These are phyloP conservation scores for Septoria linicola DNA, from an alignment of 2,329 filamentous ascomycete genomes.

Conservation along the genomic window DNA sequence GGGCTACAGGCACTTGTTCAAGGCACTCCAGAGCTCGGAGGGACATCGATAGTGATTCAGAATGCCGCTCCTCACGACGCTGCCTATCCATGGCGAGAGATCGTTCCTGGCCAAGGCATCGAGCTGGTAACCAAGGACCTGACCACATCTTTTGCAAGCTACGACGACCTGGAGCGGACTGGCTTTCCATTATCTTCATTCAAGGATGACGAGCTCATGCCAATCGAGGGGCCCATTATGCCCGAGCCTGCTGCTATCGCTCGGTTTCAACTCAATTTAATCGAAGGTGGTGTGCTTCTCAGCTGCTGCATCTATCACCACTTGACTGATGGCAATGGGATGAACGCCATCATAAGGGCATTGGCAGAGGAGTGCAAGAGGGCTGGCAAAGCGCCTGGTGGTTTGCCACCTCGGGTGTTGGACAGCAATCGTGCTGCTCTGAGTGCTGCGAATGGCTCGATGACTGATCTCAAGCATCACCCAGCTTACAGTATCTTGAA, in stretches of 20 bases:
- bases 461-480: slow-evolving; percentile 22
- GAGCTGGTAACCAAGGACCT: slow-evolving; percentile 24
- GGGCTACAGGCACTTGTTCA: slow-evolving; percentile 24
- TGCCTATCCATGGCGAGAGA: slow-evolving; percentile 21
- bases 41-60: slow-evolving; percentile 13
- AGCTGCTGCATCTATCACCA: slow-evolving; percentile 26
- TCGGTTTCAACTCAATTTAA: slow-evolving; percentile 23
- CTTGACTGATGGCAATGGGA: slow-evolving; percentile 26
- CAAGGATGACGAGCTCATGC: slow-evolving; percentile 24
- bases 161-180: slow-evolving; percentile 16
- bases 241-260: slow-evolving; percentile 24
- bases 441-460: slow-evolving; percentile 15
- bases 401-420: slow-evolving; percentile 18
- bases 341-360: slow-evolving; percentile 27
- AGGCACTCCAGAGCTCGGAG: slow-evolving; percentile 28
- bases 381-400: slow-evolving; percentile 18
- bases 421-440: slow-evolving; percentile 21
- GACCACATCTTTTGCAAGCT: slow-evolving; percentile 15
- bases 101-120: slow-evolving; percentile 20
- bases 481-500: slow-evolving; percentile 17
- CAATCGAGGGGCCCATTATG: slow-evolving; percentile 20
- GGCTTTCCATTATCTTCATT: slow-evolving; percentile 25
- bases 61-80: slow-evolving; percentile 20
- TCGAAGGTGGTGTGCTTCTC: slow-evolving; percentile 25
- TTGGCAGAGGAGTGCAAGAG: slow-evolving; percentile 23